Base-by-base conservation (phyloP, 2,329 filamentous ascomycete species). In the Aureobasidium sp. region DNA sequence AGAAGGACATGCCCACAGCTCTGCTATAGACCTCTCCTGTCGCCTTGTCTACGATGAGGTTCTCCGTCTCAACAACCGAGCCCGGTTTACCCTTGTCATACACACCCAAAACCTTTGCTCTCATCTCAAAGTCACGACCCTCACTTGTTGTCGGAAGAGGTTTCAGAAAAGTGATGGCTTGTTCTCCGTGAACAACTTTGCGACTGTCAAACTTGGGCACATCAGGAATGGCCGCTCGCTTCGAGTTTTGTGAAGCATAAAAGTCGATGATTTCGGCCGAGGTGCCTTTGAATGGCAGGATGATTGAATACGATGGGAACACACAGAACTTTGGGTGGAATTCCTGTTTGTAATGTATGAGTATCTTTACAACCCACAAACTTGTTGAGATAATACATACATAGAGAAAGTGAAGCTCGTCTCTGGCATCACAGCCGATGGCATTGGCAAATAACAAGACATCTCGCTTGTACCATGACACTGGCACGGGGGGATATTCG, bases 361-460 rank as follows among this genome's bases (percentile, higher is more conserved):
- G 39, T 3, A 19, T 3, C 29, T 40, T 7, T 12, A 22, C 4
- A 11, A 14, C 19, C 22, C 25, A 14, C n/a, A 11, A 39, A 39
- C 21, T 7, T 14, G 22, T 25, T 16, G 39, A 51, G 6, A 17
- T 27, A 12, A 21, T 25, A 34, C 79, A 56, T 77, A 93, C 89
- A 64, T 90, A 96, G 72, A 95, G 83, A 67, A 91, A 95, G 67
- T 95, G 89, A 64, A 95, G 81, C 76, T 96, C 90, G 62, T 95
- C 84, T 19, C 37, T 48, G n/a, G 79, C 78, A 11, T 81, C 91
- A 66, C 79, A 84, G 54, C 90, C 90, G 68, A 96, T 91, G 72
- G 85, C 91, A 70, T 86, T 85, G 62, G 90, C 90, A 69, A 96
- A 96, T 57, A 97, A 83, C 57, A 96, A 77, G 30, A 84, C 81